Base-by-base conservation (phyloP, 1,284 basidiomycete genomes). In the Boletus sp. region DNA sequence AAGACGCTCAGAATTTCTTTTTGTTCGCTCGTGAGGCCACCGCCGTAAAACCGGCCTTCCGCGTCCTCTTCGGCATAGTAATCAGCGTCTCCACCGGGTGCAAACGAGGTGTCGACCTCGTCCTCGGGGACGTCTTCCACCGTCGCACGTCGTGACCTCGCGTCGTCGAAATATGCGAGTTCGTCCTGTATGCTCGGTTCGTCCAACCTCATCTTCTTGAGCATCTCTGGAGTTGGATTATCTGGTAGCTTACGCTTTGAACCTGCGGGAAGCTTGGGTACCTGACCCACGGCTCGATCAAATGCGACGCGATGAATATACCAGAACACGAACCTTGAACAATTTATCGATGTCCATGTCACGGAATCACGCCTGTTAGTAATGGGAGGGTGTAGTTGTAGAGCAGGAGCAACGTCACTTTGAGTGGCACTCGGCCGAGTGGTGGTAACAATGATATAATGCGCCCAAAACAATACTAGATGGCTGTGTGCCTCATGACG, bases 41-140 rank as follows among this genome's bases (percentile, higher is more conserved):
- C 94, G 33, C 95, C 95, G 71, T 91, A 97, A 79, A 97, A 97
- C 17, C 95, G 82, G 0, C 95, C 95, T 66, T 96, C 94, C 30
- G 90, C 92, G 69, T 97, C 95, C 73, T 96, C 94, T 68, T 95
- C 95, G 1, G 74, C 85, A 69, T 91, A 95, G 71, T 95, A 95
- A 72, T 96, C 94, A 1, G 92, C 91, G 66, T 95, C 93, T 31
- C 88, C 89, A 11, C 91, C 90, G 7, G 91, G 89, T 1, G 90
- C 91, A 75, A 93, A 93, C 58, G 80, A 77, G 4, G 65, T 77
- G 21, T 79, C 78, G 21, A 74, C 74, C n/a, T 80, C 78, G 33
- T 82, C 81, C 27, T 86, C 81, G 19, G 79, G 78, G 27, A 76
- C 82, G 58, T 89, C 87, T 68, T 85, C 81, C 6, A 92, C 83